A percentile compares a stretch with the other conserved stretches of the same genome.
Evolutionary conservation across 73 alveolate species (phyloP).

Genomic region (Paramecium bursaria): DNA sequence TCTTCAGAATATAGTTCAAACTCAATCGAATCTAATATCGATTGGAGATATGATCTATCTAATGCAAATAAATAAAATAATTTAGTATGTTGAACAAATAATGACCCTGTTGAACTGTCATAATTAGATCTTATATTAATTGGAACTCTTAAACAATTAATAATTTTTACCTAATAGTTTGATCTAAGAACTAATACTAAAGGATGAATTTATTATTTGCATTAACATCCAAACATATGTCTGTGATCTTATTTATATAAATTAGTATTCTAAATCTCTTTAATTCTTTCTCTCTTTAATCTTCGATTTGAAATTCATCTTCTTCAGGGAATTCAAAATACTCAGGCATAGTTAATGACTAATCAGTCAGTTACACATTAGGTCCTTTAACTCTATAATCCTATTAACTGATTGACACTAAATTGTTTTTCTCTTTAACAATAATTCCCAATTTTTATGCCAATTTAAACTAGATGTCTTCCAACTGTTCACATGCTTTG

Average conservation of each 20-base stretch:
- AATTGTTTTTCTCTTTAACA: conserved; percentile 58
- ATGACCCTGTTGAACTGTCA: conserved; percentile 12
- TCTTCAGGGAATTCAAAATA: conserved; percentile 16
- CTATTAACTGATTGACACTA: conserved; percentile 24
- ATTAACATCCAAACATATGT: conserved; percentile 23
- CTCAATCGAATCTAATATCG: background rate
- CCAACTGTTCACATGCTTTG: conserved; percentile 82
- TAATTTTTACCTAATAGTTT: conserved; percentile 13
- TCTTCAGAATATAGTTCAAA: conserved; percentile 2
- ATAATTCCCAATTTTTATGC: conserved; percentile 79
- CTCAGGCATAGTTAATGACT: conserved; percentile 50
- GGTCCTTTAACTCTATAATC: conserved; percentile 55
- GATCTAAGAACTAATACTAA: conserved; percentile 11
- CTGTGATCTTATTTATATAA: conserved; percentile 4
- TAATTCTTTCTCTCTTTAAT: conserved; percentile 53
- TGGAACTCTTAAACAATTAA: conserved; percentile 25
- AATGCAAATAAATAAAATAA: conserved; percentile 62
- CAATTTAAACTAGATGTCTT: conserved; percentile 73
- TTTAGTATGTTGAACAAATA: conserved; percentile 36
- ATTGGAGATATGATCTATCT: background rate
- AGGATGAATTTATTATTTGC: background rate
- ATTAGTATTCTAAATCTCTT: conserved; percentile 65
- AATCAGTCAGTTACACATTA: background rate
- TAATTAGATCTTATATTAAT: conserved; percentile 6
- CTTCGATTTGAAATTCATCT: conserved; percentile 18